phyloP scores from a whole-genome alignment of 768 basidiomycete genomes.

The Phanerochaete sordida region DNA sequence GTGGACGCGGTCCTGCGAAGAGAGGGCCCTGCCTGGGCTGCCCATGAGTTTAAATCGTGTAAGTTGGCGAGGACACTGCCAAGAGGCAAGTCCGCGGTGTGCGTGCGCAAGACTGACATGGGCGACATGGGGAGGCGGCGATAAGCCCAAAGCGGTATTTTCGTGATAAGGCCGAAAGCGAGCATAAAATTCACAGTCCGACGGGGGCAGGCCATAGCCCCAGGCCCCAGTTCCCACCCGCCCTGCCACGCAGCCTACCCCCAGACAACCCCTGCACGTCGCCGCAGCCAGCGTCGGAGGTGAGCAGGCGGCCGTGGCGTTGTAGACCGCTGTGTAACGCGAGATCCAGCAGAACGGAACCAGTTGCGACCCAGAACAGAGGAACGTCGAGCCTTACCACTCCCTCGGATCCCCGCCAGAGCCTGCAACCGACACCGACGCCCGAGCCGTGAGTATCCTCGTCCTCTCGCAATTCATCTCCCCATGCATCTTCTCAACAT shows the following conservation, averaged over 20 bases:
- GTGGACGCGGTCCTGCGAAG: conserved; percentile 8
- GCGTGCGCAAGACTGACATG: not conserved
- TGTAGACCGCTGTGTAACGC: not conserved
- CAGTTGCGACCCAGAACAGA: conserved; percentile 13
- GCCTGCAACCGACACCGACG: conserved; percentile 11
- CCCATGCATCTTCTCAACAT: conserved; percentile 16
- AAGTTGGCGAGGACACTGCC: not conserved
- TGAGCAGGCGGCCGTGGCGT: not conserved
- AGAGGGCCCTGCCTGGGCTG: not conserved
- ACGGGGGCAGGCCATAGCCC: not conserved
- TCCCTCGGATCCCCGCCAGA: conserved; percentile 26
- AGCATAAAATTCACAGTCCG: conserved; percentile 6
- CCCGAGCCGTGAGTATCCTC: conserved; percentile 29
- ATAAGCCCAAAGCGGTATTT: not conserved
- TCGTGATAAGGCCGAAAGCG: not conserved
- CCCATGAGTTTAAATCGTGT: not conserved
- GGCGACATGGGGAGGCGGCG: not conserved
- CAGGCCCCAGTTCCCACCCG: not conserved
- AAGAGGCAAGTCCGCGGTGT: not conserved
- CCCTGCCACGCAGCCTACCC: not conserved
- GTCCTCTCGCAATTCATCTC: conserved; percentile 20
- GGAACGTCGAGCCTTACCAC: conserved; percentile 20
- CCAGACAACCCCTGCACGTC: not conserved
- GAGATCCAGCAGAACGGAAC: conserved; percentile 17
- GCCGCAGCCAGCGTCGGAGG: not conserved